A percentile compares a stretch with the other conserved stretches of the same genome.
Evolutionary conservation across 768 basidiomycete species (phyloP).

Genomic region (Candolleomyces eurysporus): DNA sequence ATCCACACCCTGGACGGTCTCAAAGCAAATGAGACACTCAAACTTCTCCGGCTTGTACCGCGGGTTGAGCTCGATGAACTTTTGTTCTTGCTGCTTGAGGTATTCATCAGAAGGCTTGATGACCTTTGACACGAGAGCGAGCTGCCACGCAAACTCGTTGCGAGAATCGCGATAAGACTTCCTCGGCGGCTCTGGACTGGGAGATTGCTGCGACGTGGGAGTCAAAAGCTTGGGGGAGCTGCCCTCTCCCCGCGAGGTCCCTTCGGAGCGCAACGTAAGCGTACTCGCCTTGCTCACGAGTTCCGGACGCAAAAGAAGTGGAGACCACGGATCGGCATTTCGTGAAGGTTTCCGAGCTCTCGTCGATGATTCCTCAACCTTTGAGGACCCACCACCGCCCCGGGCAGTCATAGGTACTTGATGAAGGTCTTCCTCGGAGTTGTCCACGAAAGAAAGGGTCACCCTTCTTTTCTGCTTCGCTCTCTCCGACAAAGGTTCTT

Average conservation of each 20-base stretch:
- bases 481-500: too few species aligned
- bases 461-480: too few species aligned
- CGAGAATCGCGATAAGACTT: not conserved
- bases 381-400: too few species aligned
- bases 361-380: too few species aligned
- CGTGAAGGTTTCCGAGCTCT: too few species aligned
- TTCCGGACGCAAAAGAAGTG: conserved; percentile 1
- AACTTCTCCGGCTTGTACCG: not conserved
- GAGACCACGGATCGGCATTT: not conserved
- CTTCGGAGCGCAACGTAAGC: too few species aligned
- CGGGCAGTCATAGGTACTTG: too few species aligned
- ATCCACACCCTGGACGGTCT: conserved; percentile 5
- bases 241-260: too few species aligned
- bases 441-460: too few species aligned
- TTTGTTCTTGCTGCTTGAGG: not conserved
- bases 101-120: not conserved
- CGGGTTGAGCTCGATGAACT: not conserved
- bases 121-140: conserved; percentile 1
- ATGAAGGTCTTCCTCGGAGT: too few species aligned
- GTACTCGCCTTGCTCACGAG: not conserved
- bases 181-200: not conserved
- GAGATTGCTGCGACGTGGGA: not conserved
- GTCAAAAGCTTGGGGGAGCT: too few species aligned
- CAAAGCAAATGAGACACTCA: conserved; percentile 9
- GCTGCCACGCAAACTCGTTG: not conserved